Evolutionary conservation across 1,284 basidiomycete species (phyloP), one percentile per base, ranked within the genome.

Genomic region (Ceratobasidium sp.): DNA sequence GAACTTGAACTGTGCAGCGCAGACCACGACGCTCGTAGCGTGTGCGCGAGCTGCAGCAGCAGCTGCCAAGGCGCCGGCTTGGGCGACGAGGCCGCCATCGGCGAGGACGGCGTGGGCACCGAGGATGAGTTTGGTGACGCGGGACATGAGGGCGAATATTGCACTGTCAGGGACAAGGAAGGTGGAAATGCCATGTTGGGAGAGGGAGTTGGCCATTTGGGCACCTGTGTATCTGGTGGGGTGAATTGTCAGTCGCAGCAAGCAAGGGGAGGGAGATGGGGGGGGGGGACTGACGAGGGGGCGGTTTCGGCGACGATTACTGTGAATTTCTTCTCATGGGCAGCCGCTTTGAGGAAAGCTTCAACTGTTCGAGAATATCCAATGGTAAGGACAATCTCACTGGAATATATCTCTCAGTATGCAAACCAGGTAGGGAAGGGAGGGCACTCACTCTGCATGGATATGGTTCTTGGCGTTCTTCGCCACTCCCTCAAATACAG

Each of bases 381-480:
- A 51, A 99, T 88, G 0, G 97, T 99, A 77, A 99, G 84, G 78
- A 99, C 96, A 78, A 98, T 97, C 82, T 99, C 97, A 78, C 96
- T 97, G 80, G n/a, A n/a, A 75, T 27, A 71, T 9, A 50, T 11
- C 75, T n/a, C 17, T 56, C 57, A 72, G 48, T 54, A 33, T 44
- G 63, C 62, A 45, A 60, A 65, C 22, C 45, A 22, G 59, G 45
- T 57, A 56, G 27, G 62, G 66, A 29, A 33, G 64, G 59, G 56
- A n/a, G 50, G 47, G 36, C 0, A 84, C 93, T 80, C 81, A 97
- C 95, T 98, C 96, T 11, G 95, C 95, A 83, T 99, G 97, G 76
- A 99, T 95, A 82, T 99, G 97, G 82, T 98, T 96, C 81, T 91
- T 93, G 1, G 97, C 95, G 76, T 95, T 95, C 84, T 95, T 97